Evolutionary conservation across 2,329 filamentous ascomycete species (phyloP).

Genomic region (Lachnellula occidentalis): DNA sequence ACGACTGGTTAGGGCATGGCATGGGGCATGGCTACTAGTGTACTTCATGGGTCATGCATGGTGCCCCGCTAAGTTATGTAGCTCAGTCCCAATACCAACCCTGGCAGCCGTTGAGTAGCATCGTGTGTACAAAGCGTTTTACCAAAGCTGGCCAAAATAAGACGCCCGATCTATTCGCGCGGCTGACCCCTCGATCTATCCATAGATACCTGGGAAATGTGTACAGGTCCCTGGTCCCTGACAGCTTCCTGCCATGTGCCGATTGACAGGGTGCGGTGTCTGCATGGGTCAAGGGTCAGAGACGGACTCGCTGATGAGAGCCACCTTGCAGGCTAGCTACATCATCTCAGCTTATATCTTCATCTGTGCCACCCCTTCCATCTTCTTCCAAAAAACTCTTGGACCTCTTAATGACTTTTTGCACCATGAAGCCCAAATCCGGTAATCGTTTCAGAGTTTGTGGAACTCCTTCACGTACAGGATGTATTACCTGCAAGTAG

Average conservation of each 20-base stretch:
- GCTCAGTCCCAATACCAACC: background rate
- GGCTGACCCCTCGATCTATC: constrained; percentile 1
- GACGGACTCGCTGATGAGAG: background rate
- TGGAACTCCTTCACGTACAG: constrained; percentile 26
- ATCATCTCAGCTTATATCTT: constrained; percentile 2
- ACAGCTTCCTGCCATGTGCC: constrained; percentile 6
- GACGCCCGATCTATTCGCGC: constrained; percentile 1
- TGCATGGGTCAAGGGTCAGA: background rate
- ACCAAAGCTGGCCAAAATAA: background rate
- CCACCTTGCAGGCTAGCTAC: background rate
- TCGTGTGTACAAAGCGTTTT: background rate
- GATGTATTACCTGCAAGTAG: constrained; percentile 29
- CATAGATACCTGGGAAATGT: constrained; percentile 1
- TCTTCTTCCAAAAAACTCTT: background rate
- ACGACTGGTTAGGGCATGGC: no score
- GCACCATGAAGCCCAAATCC: constrained; percentile 19
- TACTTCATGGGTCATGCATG: background rate
- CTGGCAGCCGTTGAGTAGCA: background rate
- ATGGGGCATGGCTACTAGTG: no score
- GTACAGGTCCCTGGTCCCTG: no score
- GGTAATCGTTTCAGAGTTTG: constrained; percentile 25
- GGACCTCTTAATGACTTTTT: background rate
- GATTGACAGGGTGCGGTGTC: constrained; percentile 1
- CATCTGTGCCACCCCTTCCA: background rate
- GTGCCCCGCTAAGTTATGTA: background rate